Conservation (phyloP, 163 green algal genomes). For the Trebouxia gelatinosa region DNA sequence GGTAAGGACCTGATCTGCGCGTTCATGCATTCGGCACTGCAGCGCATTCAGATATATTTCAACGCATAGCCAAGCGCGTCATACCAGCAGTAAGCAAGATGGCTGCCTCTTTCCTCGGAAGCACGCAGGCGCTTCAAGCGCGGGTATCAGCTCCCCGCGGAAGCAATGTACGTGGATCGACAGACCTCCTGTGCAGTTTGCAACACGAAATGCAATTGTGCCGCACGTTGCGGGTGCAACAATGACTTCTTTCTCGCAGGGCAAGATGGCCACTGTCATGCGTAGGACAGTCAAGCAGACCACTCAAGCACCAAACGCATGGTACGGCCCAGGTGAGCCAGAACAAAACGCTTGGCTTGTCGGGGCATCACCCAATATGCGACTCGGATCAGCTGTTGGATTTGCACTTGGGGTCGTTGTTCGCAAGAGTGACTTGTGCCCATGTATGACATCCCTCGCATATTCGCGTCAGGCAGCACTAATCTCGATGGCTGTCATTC, state of each 20-base stretch:
- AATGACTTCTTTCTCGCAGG: background rate
- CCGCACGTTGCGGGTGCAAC: background rate
- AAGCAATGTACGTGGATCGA: conserved; percentile 7
- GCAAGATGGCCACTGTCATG: conserved; percentile 30
- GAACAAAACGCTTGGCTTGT: background rate
- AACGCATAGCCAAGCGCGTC: too few species aligned
- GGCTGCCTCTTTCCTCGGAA: conserved; percentile 25
- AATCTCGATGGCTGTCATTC: background rate
- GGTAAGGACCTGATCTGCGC: too few species aligned
- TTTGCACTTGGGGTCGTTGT: background rate
- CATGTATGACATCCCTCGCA: background rate
- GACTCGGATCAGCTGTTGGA: background rate
- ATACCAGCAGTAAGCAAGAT: too few species aligned
- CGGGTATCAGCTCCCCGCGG: background rate
- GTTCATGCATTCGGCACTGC: too few species aligned
- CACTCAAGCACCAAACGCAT: conserved; percentile 7
- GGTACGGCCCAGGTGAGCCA: conserved; percentile 30
- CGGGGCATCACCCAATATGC: too few species aligned
- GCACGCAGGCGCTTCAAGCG: conserved; percentile 1
- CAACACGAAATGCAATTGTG: background rate
- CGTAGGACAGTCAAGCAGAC: conserved; percentile 39
- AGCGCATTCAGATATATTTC: too few species aligned
- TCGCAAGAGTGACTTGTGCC: background rate
- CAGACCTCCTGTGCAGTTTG: background rate
- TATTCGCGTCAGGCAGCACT: background rate